These are phyloP conservation scores for Tieghemiomyces parasiticus DNA, from an alignment of 192 early-diverging fungal species.

Conservation along the genomic window DNA sequence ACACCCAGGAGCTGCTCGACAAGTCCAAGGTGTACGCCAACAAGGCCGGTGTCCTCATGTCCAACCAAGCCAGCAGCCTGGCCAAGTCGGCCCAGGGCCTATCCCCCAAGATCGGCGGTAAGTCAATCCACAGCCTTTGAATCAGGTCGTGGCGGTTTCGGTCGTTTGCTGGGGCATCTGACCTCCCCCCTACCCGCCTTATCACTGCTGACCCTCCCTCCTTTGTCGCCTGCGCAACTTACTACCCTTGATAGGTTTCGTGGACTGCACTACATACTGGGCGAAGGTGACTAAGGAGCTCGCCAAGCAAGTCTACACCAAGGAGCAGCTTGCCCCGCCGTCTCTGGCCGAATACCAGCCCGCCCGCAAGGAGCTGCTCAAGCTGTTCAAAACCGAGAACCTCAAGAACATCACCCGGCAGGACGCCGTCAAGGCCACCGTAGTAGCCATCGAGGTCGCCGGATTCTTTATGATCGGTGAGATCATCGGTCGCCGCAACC, in stretches of 20 bases:
- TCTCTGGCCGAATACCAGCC: constrained; percentile 27
- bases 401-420: constrained; percentile 29
- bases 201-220: constrained; percentile 17
- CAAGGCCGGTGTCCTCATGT: neutral
- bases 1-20: constrained; percentile 8
- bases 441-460: constrained; percentile 34
- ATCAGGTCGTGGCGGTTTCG: no score
- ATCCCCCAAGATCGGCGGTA: constrained; percentile 17
- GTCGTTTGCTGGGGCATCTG: no score
- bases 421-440: constrained; percentile 31
- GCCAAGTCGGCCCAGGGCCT: constrained; percentile 13
- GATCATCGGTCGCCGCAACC: constrained; percentile 43
- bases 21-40: constrained; percentile 10
- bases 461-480: constrained; percentile 48
- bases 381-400: constrained; percentile 22
- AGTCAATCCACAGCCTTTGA: no score
- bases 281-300: constrained; percentile 38
- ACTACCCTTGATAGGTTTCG: neutral
- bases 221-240: no score
- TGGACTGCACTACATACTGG: constrained; percentile 26
- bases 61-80: constrained; percentile 9
- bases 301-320: constrained; percentile 45
- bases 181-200: no score
- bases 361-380: constrained; percentile 26
- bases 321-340: constrained; percentile 42